Percentiles rank a stretch among this genome's conserved stretches.
phyloP scores from a whole-genome alignment of 2,329 filamentous ascomycete genomes.

The Phaeosphaeriaceae sp. region DNA sequence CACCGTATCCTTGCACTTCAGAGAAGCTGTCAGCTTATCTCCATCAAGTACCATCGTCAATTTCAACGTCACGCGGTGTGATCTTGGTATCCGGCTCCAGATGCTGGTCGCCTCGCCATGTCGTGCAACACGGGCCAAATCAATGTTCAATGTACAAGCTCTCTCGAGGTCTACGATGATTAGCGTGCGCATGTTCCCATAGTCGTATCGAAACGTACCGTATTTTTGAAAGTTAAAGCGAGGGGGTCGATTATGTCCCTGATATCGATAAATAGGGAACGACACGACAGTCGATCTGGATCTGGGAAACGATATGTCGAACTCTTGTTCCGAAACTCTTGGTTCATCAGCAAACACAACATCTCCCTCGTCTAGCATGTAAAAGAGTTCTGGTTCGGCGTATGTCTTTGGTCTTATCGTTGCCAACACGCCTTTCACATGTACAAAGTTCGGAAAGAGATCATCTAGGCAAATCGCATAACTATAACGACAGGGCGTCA shows the following conservation, averaged over 20 bases:
- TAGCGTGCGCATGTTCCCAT: not conserved
- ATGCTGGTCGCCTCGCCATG: not conserved
- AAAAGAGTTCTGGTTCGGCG: conserved; percentile 19
- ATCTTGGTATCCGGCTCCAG: conserved; percentile 1
- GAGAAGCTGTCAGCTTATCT: conserved; percentile 9
- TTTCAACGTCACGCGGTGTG: conserved; percentile 10
- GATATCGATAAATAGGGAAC: conserved; percentile 16
- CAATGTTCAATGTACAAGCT: conserved; percentile 10
- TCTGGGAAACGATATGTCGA: conserved; percentile 13
- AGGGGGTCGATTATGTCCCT: conserved; percentile 17
- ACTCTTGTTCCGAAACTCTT: conserved; percentile 6
- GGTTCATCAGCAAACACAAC: conserved; percentile 14
- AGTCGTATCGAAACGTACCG: not conserved
- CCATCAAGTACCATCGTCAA: conserved; percentile 12
- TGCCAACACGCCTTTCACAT: too few species aligned
- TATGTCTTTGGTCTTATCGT: conserved; percentile 1
- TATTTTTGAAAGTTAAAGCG: conserved; percentile 3
- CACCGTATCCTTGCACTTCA: conserved; percentile 12
- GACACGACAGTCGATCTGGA: not conserved
- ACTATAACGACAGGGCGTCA: not conserved
- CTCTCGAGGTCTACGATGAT: conserved; percentile 9
- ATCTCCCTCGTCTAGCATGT: conserved; percentile 28
- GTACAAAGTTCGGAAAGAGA: not conserved
- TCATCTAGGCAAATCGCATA: not conserved
- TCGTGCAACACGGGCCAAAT: conserved; percentile 7